These are phyloP conservation scores for Metschnikowia colocasiae DNA, from an alignment of 805 yeast genomes.

Conservation along the genomic window DNA sequence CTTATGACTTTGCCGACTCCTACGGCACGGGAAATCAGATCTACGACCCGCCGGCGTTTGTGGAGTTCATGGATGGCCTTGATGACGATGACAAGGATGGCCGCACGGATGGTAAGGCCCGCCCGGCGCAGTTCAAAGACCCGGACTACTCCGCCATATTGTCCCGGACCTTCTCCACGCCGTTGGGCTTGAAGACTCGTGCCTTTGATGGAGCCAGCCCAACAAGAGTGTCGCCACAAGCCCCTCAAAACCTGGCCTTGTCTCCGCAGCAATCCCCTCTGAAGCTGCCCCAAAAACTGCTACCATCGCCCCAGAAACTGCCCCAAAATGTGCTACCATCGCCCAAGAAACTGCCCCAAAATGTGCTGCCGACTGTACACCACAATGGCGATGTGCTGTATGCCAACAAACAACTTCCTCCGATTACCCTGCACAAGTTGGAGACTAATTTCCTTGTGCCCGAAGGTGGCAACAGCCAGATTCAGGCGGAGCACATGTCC, in stretches of 20 bases:
- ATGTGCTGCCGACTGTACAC: background rate
- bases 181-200: constrained; percentile 9
- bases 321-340: background rate
- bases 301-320: background rate
- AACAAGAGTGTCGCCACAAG: background rate
- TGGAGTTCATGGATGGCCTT: constrained; percentile 49
- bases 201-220: background rate
- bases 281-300: background rate
- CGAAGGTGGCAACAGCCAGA: background rate
- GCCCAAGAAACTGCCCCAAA: no score
- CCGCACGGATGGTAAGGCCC: constrained; percentile 9
- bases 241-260: background rate
- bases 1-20: constrained; percentile 48
- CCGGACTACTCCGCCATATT: constrained; percentile 29
- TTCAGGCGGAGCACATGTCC: background rate
- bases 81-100: constrained; percentile 23
- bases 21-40: constrained; percentile 66
- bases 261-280: background rate
- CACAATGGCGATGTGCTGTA: background rate
- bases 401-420: constrained; percentile 13
- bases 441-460: constrained; percentile 2
- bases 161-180: constrained; percentile 19
- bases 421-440: background rate
- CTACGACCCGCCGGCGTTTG: constrained; percentile 55
- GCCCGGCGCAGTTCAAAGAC: constrained; percentile 27